Evolutionary conservation across 495 filamentous ascomycete genomes (phyloP).

Genomic region (Penicillium waksmanii): DNA sequence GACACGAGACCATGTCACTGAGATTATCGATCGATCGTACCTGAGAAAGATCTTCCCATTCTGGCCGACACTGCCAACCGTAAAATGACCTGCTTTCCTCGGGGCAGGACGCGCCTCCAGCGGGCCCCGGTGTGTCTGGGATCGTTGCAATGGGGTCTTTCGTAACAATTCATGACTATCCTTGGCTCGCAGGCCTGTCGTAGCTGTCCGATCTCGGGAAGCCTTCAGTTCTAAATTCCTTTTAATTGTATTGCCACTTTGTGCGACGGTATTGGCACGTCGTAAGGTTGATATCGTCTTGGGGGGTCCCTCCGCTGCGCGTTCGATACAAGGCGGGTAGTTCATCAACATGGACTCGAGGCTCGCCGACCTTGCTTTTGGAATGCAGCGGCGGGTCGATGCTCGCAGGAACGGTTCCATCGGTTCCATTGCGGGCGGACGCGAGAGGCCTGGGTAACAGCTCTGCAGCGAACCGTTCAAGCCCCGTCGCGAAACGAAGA

Average conservation of each 20-base stretch:
- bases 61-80: constrained; percentile 90
- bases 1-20: constrained; percentile 24
- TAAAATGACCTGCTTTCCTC: constrained; percentile 76
- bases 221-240: constrained; percentile 38
- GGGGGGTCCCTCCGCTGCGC: constrained; percentile 23
- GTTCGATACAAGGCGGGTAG: constrained; percentile 20
- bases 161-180: constrained; percentile 53
- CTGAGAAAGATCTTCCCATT: constrained; percentile 93
- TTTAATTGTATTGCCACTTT: constrained; percentile 36
- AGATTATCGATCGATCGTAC: constrained; percentile 55
- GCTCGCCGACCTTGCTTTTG: constrained; percentile 20
- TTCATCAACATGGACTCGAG: constrained; percentile 28
- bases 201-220: constrained; percentile 33
- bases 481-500: constrained; percentile 26
- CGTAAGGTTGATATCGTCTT: constrained; percentile 36
- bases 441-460: constrained; percentile 15
- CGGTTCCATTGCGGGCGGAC: constrained; percentile 30
- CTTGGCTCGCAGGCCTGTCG: constrained; percentile 47
- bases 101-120: constrained; percentile 38
- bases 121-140: constrained; percentile 33
- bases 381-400: constrained; percentile 21
- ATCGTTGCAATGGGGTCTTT: constrained; percentile 45
- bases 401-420: constrained; percentile 30
- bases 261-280: constrained; percentile 50
- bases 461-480: constrained; percentile 21